phyloP scores from a whole-genome alignment of 1,284 basidiomycete species.

The Laetiporus sulphureus region DNA sequence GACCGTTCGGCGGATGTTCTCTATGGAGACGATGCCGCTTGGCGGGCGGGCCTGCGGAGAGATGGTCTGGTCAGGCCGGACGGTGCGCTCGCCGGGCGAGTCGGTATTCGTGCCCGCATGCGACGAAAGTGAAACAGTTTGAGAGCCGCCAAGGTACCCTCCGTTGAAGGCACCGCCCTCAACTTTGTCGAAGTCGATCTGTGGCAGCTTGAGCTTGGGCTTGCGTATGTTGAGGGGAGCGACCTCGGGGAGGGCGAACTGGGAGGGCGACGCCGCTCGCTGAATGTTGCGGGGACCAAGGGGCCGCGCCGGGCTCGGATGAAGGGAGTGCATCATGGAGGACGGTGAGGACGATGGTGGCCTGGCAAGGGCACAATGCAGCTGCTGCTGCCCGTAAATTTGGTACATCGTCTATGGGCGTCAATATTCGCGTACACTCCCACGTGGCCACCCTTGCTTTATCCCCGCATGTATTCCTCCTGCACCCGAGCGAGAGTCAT shows the following conservation, averaged over 20 bases:
- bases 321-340: constrained; percentile 29
- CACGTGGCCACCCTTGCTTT: constrained; percentile 4
- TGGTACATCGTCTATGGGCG: constrained; percentile 5
- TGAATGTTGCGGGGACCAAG: constrained; percentile 47
- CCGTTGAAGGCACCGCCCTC: constrained; percentile 21
- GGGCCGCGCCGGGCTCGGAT: constrained; percentile 37
- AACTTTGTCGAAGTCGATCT: constrained; percentile 24
- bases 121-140: constrained; percentile 18
- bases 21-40: constrained; percentile 23
- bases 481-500: too few species aligned
- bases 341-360: constrained; percentile 15
- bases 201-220: constrained; percentile 23
- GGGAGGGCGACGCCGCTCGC: constrained; percentile 42
- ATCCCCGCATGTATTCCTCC: constrained; percentile 5
- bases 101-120: constrained; percentile 31
- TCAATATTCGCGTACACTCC: not conserved
- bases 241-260: constrained; percentile 27
- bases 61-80: constrained; percentile 37
- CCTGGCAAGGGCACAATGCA: constrained; percentile 1
- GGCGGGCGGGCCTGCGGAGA: constrained; percentile 20
- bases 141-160: constrained; percentile 23
- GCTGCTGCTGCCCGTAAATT: constrained; percentile 1
- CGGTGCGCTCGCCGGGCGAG: constrained; percentile 45
- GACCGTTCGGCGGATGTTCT: constrained; percentile 28
- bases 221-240: constrained; percentile 39